A percentile compares a stretch with the other conserved stretches of the same genome.
phyloP scores from a whole-genome alignment of 1,284 basidiomycete species.

The Erythrobasidium hasegawianum region DNA sequence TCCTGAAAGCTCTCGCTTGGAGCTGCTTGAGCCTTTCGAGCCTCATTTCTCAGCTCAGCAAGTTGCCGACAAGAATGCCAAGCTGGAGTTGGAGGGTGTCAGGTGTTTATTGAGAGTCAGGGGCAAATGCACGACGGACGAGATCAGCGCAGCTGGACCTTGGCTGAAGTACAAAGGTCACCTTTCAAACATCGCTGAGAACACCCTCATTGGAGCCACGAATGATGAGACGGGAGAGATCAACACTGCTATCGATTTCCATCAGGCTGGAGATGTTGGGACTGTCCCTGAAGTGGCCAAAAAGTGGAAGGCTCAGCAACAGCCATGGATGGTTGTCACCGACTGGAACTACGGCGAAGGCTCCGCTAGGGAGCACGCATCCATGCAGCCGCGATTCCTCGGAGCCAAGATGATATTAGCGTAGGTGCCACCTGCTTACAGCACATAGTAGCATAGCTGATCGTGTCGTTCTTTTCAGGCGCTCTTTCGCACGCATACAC shows the following conservation, averaged over 20 bases:
- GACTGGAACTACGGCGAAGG: conserved; percentile 90
- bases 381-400: conserved; percentile 93
- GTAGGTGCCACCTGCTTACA: conserved; percentile 56
- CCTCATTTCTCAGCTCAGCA: conserved; percentile 63
- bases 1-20: conserved; percentile 76
- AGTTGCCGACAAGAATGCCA: conserved; percentile 55
- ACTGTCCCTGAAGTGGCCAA: conserved; percentile 88
- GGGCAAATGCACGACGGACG: conserved; percentile 98
- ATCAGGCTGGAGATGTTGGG: conserved; percentile 58
- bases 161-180: conserved; percentile 99
- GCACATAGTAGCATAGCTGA: neutral
- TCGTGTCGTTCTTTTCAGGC: conserved; percentile 40
- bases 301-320: conserved; percentile 69
- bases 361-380: conserved; percentile 95
- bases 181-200: conserved; percentile 92
- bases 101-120: conserved; percentile 79
- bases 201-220: conserved; percentile 75
- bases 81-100: conserved; percentile 67
- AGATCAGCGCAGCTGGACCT: conserved; percentile 90
- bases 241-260: conserved; percentile 74
- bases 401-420: conserved; percentile 57
- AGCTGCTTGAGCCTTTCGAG: conserved; percentile 79
- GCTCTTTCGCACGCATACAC: conserved; percentile 97
- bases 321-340: conserved; percentile 91
- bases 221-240: conserved; percentile 90